Base-by-base conservation (phyloP, 1,139 yeast species). In the Suhomyces choctaworum region DNA sequence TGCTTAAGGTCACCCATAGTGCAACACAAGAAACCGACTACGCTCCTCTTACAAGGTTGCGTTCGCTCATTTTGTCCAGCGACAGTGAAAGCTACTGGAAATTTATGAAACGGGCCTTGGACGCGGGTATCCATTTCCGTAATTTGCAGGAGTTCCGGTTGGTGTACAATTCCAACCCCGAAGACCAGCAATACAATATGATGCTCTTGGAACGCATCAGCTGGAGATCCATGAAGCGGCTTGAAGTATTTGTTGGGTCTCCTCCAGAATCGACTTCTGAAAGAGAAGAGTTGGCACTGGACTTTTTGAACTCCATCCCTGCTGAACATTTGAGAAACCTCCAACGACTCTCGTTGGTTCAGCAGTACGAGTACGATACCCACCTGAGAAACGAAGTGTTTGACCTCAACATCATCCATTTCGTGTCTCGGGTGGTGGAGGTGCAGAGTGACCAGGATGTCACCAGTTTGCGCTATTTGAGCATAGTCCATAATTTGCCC, bases 381-480 rank as follows among this genome's bases (percentile, higher is more conserved):
- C 87, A 80, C 51, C 63, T 64, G 29, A 56, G 63, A 24, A 70
- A 75, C 16, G 88, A 82, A 48, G 58, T 62, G 15, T 81, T 79
- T 68, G 88, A 81, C 51, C 58, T 78, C 21, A 57, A 62, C 7
- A 57, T 73, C 2, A 64, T 75, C 25, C 61, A 68, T 20, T 71
- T 80, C 34, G 48, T 81, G 8, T 47, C 61, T 7, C 53, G 54
- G 5, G 40, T 76, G 8, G 21, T 40, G 7, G 22, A 16, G 13
- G 9, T 9, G 48, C 9, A 37, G 15, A 11, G 6, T 4, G n/a
- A 16, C 1, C 48, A 38, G 2, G 38, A 48, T 5, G 29, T 36
- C 13, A 36, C 45, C 1, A 47, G 51, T 2, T 44, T 78, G 27
- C 54, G 51, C 16, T 62, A 56, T 29, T 51, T 82, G 11, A 60